Evolutionary conservation across 805 yeast species (phyloP).

Genomic region (Pichia nakasei): DNA sequence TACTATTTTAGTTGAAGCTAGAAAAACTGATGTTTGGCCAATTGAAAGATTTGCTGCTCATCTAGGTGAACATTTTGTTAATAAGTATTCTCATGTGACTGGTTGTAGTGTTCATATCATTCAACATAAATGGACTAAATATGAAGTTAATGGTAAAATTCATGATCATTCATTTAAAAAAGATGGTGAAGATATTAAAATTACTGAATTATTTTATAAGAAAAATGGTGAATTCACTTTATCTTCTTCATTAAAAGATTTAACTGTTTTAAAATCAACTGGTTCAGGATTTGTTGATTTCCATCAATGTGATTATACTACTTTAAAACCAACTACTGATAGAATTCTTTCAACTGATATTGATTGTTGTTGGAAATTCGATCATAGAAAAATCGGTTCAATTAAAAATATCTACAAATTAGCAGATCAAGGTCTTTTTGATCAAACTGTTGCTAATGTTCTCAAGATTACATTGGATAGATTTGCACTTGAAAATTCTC

Average conservation of each 20-base stretch:
- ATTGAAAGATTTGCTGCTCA: conserved; percentile 84
- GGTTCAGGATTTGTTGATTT: conserved; percentile 89
- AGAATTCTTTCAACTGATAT: conserved; percentile 85
- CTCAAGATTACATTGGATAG: conserved; percentile 61
- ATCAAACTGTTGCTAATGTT: conserved; percentile 51
- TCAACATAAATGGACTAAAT: conserved; percentile 75
- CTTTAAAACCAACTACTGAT: conserved; percentile 73
- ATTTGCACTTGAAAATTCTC: conserved; percentile 79
- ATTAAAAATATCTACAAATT: conserved; percentile 39
- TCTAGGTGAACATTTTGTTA: conserved; percentile 71
- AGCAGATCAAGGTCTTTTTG: conserved; percentile 59
- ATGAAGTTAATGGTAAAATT: conserved; percentile 60
- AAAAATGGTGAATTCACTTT: conserved; percentile 48
- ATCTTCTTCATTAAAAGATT: conserved; percentile 63
- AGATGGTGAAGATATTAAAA: conserved; percentile 76
- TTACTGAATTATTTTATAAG: conserved; percentile 43
- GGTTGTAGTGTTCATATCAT: conserved; percentile 59
- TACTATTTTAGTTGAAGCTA: conserved; percentile 78
- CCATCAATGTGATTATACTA: conserved; percentile 82
- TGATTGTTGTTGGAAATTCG: conserved; percentile 64
- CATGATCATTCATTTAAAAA: conserved; percentile 81
- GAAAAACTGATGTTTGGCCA: conserved; percentile 79
- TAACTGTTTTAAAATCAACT: conserved; percentile 82
- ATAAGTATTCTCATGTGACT: conserved; percentile 67
- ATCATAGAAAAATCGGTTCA: conserved; percentile 38